Base-by-base conservation (phyloP, 257 asterid genomes). In the Primulina huaijiensis region DNA sequence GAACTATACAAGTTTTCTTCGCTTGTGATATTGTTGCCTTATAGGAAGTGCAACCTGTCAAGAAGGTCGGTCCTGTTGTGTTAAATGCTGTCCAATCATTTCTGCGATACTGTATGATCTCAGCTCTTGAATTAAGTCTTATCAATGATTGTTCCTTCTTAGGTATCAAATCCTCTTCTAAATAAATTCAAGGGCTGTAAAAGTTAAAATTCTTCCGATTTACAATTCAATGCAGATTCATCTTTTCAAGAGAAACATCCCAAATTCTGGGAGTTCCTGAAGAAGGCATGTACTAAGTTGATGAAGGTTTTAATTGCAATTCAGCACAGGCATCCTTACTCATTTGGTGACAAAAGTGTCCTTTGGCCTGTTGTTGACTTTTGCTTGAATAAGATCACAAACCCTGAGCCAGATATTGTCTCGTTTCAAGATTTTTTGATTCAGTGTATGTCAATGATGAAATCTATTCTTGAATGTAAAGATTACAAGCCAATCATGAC, bases 31-130 rank as follows among this genome's bases (percentile, higher is more conserved):
- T 63, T 70, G 59, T 75, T 77, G 67, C 53, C 65, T 69, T 80
- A 34, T 75, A 94, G 99, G 99, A 91, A 90, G 99, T 94, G 67
- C 86, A 83, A 67, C 95, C 86, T 72, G 93, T 94, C 81, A 89
- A 88, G 89, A 90, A 83, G 76, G 95, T 94, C 77, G 82, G 89
- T 74, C 96, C 99, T 37, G 83, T 82, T 60, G 78, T 91, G 87
- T 82, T 94, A 88, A 86, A 80, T 72, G 97, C 96, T 62, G 76
- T 91, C 79, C 97, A 84, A 66, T 81, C 96, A 12, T 78, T 94
- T 75, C 83, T 91, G 38, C 93, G 87, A 21, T 85, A 83, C 77
- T 91, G 99, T 94, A 80, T 86, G 99, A 69, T 76, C 71, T 75
- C 73, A 73, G 21, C 63, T 43, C 79, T 38, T 68, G 8, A 58